Base-by-base conservation (phyloP, 192 early-diverging fungal genomes). In the Backusella sp. region DNA sequence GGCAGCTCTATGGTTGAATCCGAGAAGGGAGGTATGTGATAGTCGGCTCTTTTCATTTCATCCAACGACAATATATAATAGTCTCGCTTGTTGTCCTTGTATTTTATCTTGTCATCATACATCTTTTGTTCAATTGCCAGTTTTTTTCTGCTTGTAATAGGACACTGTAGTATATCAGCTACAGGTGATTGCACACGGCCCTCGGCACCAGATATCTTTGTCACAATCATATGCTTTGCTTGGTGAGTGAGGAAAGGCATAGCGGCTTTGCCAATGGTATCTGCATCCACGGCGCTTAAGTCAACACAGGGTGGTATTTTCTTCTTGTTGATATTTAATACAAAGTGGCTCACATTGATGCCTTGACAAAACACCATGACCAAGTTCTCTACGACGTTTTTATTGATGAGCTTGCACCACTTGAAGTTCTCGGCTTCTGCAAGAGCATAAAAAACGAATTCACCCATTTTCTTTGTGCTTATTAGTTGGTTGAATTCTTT, bases 361-460 rank as follows among this genome's bases (percentile, higher is more conserved):
- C 86, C 86, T 15, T 80, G 75, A 62, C 76, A 75, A 66, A 79
- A 84, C 5, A 88, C 67, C 37, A 86, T 36, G 0, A 88, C 67
- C 4, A 87, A 23, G 23, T 84, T 79, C 1, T 84, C 74, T 11
- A 88, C 76, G 2, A 71, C 66, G 11, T 78, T 70, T 28, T 79
- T 79, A 30, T 86, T 81, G 36, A 76, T 23, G 14, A 86, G 76
- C n/a, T 66, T 52, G 12, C 80, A 70, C 81, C 84, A 87, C 0
- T 77, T 59, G 19, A 82, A 74, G 15, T 76, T 67, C 0, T 74
- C 70, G 0, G 80, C 82, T 39, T 87, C 83, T 44, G 84, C 78
- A 23, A 88, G 68, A 14, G 82, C 77, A 39, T 83, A 86, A 0
- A 86, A 62, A 9, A 88, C 67, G 6, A 84, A 81, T 21, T 88